phyloP scores from a whole-genome alignment of 495 filamentous ascomycete genomes.

The Aspergillus coremiiformis region DNA sequence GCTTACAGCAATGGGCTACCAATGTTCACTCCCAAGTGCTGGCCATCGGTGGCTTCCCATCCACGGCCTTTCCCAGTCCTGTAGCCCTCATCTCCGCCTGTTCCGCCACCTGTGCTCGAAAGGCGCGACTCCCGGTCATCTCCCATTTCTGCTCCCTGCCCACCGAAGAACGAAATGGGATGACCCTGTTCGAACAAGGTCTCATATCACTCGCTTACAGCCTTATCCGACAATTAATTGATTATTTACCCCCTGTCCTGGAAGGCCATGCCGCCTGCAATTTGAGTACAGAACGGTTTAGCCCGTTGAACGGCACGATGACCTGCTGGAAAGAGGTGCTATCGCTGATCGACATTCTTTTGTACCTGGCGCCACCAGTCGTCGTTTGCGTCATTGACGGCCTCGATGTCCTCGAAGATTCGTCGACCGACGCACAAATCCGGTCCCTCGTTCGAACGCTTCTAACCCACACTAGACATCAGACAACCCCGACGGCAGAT shows the following conservation, averaged over 20 bases:
- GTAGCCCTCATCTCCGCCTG: conserved; percentile 35
- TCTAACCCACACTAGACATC: conserved; percentile 32
- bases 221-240: conserved; percentile 43
- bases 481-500: conserved; percentile 11
- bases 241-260: conserved; percentile 35
- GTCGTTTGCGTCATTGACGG: conserved; percentile 39
- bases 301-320: conserved; percentile 32
- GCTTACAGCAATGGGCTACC: conserved; percentile 35
- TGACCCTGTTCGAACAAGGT: conserved; percentile 28
- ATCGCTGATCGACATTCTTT: conserved; percentile 31
- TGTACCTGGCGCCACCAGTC: conserved; percentile 37
- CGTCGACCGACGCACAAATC: conserved; percentile 30
- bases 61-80: conserved; percentile 21
- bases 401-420: conserved; percentile 32
- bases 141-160: conserved; percentile 39
- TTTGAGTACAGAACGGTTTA: conserved; percentile 34
- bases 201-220: conserved; percentile 41
- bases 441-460: conserved; percentile 32
- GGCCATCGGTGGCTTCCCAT: conserved; percentile 31
- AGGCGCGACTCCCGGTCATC: conserved; percentile 33
- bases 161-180: conserved; percentile 14
- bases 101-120: conserved; percentile 29
- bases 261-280: conserved; percentile 33
- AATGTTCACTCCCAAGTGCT: conserved; percentile 33
- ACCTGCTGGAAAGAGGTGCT: conserved; percentile 37